Conservation (phyloP, 176 grass and related monocot genomes). For the Triticum dicoccoides region DNA sequence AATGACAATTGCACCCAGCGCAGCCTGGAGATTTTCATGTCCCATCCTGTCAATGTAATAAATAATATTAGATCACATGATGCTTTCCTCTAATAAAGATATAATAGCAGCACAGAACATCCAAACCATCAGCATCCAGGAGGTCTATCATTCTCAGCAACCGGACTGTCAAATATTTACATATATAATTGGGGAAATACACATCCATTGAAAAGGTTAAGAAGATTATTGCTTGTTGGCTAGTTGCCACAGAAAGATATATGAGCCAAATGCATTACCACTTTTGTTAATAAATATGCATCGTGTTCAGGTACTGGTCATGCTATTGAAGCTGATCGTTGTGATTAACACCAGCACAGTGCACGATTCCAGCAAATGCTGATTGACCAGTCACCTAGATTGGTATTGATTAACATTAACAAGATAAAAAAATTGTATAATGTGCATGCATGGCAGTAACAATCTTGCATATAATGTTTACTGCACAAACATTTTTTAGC, state of each 20-base stretch:
- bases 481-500: constrained; percentile 14
- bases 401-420: constrained; percentile 5
- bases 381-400: neutral
- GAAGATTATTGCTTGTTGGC: constrained; percentile 6
- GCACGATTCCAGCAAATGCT: constrained; percentile 22
- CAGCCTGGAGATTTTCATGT: constrained; percentile 72
- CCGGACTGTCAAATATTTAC: neutral
- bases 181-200: constrained; percentile 11
- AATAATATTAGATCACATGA: constrained; percentile 23
- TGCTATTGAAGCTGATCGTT: neutral
- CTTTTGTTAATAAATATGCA: constrained; percentile 17
- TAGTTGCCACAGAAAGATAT: neutral
- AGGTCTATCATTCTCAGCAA: neutral
- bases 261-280: neutral
- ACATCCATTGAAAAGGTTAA: constrained; percentile 11
- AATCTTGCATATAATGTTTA: neutral
- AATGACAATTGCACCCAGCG: constrained; percentile 86
- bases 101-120: constrained; percentile 10
- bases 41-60: constrained; percentile 80
- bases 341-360: neutral
- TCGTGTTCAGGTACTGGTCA: constrained; percentile 2
- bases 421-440: constrained; percentile 14
- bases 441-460: neutral
- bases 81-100: neutral
- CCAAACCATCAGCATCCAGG: neutral